A percentile compares a stretch with the other conserved stretches of the same genome.
Conservation (phyloP, 2,329 filamentous ascomycete genomes). For the Diaporthe sp. region DNA sequence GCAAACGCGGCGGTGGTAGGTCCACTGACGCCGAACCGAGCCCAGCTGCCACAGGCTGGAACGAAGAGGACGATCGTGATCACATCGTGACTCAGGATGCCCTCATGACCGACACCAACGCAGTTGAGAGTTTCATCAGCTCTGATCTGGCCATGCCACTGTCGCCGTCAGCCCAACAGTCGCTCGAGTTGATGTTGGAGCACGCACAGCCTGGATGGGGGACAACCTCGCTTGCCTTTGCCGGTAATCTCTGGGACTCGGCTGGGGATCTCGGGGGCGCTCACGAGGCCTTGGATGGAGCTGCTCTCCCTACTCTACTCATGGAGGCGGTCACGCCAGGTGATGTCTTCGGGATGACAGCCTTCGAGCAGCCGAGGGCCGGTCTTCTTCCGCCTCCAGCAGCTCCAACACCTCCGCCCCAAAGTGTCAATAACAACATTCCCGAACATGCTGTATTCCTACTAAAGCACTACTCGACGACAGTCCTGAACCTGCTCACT, state of each 20-base stretch:
- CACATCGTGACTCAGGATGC: background rate
- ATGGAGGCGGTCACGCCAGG: background rate
- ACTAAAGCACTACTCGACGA: constrained; percentile 50
- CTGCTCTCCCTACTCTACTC: background rate
- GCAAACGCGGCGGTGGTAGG: background rate
- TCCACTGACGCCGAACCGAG: background rate
- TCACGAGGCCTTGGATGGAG: background rate
- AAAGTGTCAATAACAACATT: constrained; percentile 10
- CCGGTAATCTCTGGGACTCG: background rate
- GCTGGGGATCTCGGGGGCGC: background rate
- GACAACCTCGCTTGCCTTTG: background rate
- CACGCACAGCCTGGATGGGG: background rate
- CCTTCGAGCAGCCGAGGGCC: background rate
- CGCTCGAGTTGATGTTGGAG: background rate
- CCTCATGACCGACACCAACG: background rate
- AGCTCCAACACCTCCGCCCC: background rate
- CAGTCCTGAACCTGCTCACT: constrained; percentile 48
- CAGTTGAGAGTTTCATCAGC: background rate
- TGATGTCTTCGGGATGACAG: background rate
- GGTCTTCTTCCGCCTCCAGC: background rate
- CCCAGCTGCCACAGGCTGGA: background rate
- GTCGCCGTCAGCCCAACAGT: background rate
- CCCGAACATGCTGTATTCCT: constrained; percentile 48
- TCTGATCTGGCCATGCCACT: background rate
- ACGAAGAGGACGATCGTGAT: background rate